Percentiles rank a stretch among this genome's conserved stretches.
phyloP scores from a whole-genome alignment of 805 yeast species.

The Wickerhamiella spandovensis region DNA sequence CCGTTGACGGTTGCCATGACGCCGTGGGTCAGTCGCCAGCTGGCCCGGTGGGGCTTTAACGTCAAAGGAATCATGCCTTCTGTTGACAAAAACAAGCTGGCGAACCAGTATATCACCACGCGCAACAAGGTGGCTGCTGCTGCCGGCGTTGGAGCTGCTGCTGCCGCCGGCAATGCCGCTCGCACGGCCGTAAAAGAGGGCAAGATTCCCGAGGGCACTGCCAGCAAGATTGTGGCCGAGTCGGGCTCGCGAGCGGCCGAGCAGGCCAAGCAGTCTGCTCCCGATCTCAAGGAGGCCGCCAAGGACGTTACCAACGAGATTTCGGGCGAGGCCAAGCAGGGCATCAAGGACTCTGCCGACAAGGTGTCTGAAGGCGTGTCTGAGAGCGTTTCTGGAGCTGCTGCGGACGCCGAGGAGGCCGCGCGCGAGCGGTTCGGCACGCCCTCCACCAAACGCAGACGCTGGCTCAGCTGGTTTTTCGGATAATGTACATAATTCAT shows the following conservation, averaged over 20 bases:
- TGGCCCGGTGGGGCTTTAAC: slow-evolving; percentile 69
- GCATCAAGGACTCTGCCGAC: not conserved
- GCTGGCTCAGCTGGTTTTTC: not conserved
- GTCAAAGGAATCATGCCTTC: slow-evolving; percentile 34
- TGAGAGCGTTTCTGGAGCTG: not conserved
- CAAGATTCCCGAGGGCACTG: slow-evolving; percentile 1
- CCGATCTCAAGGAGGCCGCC: not conserved
- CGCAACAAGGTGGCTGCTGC: not conserved
- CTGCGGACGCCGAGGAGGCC: not conserved
- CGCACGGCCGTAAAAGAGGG: not conserved
- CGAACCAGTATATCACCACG: not conserved
- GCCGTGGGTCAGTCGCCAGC: slow-evolving; percentile 53
- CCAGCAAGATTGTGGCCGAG: not conserved
- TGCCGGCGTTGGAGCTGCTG: not conserved
- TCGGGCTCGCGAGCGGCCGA: not conserved
- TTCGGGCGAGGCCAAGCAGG: not conserved
- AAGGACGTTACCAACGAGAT: not conserved
- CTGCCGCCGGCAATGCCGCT: slow-evolving; percentile 2
- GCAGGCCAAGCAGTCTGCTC: not conserved
- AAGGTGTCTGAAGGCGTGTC: not conserved
- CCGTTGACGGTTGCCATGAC: slow-evolving; percentile 90
- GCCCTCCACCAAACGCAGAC: not conserved
- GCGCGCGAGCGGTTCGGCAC: not conserved
- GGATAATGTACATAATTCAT: not conserved
- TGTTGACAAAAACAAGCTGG: slow-evolving; percentile 13